Conservation (phyloP, 1,139 yeast species). For the Yamadazyma taylorii region DNA sequence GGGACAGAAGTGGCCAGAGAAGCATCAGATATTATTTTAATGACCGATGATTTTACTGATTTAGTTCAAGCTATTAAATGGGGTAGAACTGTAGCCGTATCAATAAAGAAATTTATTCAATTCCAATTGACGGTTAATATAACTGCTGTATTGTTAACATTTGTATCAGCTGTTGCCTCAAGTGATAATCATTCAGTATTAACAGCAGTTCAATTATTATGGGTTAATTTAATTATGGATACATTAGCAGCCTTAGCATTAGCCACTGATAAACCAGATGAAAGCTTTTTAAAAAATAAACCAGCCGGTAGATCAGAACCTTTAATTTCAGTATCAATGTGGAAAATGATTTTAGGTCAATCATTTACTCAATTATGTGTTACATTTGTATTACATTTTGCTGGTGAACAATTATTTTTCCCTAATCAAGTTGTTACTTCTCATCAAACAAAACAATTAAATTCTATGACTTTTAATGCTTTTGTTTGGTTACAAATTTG, state of each 20-base stretch:
- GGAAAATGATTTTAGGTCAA: slow-evolving; percentile 98
- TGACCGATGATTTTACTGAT: slow-evolving; percentile 94
- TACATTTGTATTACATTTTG: slow-evolving; percentile 80
- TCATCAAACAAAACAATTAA: slow-evolving; percentile 58
- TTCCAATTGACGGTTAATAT: slow-evolving; percentile 94
- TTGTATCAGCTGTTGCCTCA: slow-evolving; percentile 89
- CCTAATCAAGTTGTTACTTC: slow-evolving; percentile 36
- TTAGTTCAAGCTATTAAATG: slow-evolving; percentile 98
- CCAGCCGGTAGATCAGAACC: slow-evolving; percentile 87
- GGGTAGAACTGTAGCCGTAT: slow-evolving; percentile 96
- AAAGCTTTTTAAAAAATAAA: slow-evolving; percentile 68
- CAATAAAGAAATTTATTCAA: slow-evolving; percentile 93
- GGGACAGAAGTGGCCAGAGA: slow-evolving; percentile 96
- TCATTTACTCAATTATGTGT: slow-evolving; percentile 72
- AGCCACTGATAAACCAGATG: slow-evolving; percentile 96
- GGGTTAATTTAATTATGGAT: slow-evolving; percentile 99
- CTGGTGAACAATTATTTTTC: slow-evolving; percentile 64
- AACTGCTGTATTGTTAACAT: slow-evolving; percentile 91
- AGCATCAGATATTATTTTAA: slow-evolving; percentile 89
- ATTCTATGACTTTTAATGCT: slow-evolving; percentile 88
- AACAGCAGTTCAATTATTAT: slow-evolving; percentile 93
- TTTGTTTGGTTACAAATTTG: slow-evolving; percentile 98
- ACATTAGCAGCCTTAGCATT: slow-evolving; percentile 96
- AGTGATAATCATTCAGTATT: slow-evolving; percentile 77
- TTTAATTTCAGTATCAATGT: slow-evolving; percentile 86